Conservation (phyloP, 2,329 filamentous ascomycete species). For the Whalleya microplaca region DNA sequence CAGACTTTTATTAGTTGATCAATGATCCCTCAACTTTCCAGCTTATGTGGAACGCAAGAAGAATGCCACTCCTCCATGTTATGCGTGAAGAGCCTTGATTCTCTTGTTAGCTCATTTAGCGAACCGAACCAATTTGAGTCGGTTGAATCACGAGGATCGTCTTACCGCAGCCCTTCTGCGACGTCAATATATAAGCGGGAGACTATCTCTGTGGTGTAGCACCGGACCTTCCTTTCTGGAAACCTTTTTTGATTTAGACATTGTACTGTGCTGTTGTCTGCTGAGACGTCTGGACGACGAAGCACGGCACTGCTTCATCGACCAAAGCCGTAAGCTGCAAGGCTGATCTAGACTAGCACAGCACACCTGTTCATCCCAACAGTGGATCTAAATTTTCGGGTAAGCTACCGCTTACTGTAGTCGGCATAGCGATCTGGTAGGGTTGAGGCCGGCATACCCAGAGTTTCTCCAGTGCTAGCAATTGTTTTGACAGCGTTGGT, state of each 20-base stretch:
- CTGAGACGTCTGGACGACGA: conserved; percentile 7
- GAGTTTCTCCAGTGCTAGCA: conserved; percentile 11
- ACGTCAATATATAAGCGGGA: conserved; percentile 32
- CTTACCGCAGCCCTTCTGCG: conserved; percentile 24
- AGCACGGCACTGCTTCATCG: conserved; percentile 9
- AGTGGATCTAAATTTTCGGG: conserved; percentile 21
- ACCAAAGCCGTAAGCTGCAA: conserved; percentile 9
- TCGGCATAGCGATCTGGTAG: conserved; percentile 18
- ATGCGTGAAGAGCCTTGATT: conserved; percentile 22
- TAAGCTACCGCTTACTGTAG: conserved; percentile 25
- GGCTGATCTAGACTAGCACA: conserved; percentile 19
- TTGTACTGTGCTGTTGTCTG: background rate
- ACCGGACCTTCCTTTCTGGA: conserved; percentile 35
- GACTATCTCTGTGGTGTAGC: conserved; percentile 27
- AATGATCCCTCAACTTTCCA: conserved; percentile 13
- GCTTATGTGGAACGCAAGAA: conserved; percentile 10
- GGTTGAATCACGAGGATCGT: conserved; percentile 29
- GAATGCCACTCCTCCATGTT: conserved; percentile 22
- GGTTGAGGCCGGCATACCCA: conserved; percentile 17
- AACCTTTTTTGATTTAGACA: background rate
- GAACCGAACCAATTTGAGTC: conserved; percentile 23
- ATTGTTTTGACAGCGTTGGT: conserved; percentile 17
- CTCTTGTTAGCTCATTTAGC: conserved; percentile 17
- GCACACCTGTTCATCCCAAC: conserved; percentile 22
- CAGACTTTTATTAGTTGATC: too few relatives aligned